Base-by-base conservation (phyloP, 495 filamentous ascomycete species). In the Evernia prunastri region DNA sequence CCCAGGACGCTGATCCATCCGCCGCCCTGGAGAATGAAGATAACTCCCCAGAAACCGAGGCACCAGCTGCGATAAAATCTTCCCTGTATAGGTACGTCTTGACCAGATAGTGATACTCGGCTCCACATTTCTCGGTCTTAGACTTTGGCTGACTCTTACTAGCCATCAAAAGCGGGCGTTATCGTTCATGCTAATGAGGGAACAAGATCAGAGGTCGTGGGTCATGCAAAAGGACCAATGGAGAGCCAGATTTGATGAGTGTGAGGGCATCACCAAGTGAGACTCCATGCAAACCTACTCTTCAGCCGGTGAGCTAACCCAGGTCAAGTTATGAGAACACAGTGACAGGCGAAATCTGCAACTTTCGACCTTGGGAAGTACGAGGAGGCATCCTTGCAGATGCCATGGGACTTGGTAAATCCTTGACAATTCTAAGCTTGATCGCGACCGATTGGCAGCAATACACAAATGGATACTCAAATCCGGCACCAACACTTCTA, bases 91-190 rank as follows among this genome's bases (percentile, higher is more conserved):
- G 63, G 74, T 71, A 68, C 13, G 59, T 61, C 25, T 62, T 27
- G 4, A 20, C 5, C 1, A n/a, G 15, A 51, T 57, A 23, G n/a
- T 59, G 54, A 58, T 12, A 4, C 27, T 42, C 59, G 18, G 17
- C 58, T 11, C 20, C 27, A 57, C 0, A 33, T 15, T 29, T 23
- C 29, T 59, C 27, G 29, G 17, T n/a, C 36, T 37, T 53, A 47
- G 54, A 36, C 58, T 17, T 25, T 49, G 36, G 15, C 63, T 67
- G 45, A 63, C 25, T 23, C 31, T 7, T 15, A 61, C 8, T 60
- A 76, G 77, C 23, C 76, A 78, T 65, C 77, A 79, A 51, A 77
- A 72, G 58, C 74, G 76, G 51, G 77, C 75, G 1, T 51, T 80
- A 20, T 75, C 76, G 1, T 80, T 80, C 59, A 71, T 80, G 70